These are phyloP conservation scores for Batrachochytrium dendrobatidis DNA, from an alignment of 371 early-diverging fungal genomes.

Conservation along the genomic window DNA sequence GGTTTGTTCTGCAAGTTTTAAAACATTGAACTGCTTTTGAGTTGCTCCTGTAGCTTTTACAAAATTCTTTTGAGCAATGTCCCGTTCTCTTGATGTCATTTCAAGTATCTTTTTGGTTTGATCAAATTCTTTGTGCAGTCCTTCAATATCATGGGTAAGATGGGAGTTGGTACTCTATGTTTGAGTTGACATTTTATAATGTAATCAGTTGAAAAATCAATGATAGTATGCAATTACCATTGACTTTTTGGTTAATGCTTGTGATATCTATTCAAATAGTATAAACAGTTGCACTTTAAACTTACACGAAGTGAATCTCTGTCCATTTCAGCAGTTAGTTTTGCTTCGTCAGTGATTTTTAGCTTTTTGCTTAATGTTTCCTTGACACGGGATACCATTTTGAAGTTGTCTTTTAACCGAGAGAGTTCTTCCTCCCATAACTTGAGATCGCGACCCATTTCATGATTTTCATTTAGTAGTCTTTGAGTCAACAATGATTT, in stretches of 20 bases:
- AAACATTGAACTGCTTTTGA: slow-evolving; percentile 23
- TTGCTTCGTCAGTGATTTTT: slow-evolving; percentile 37
- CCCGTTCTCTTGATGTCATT: slow-evolving; percentile 36
- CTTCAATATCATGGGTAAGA: slow-evolving; percentile 33
- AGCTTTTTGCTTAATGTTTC: slow-evolving; percentile 36
- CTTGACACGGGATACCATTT: slow-evolving; percentile 31
- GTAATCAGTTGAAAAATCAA: background rate
- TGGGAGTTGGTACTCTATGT: slow-evolving; percentile 25
- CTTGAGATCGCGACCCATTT: slow-evolving; percentile 29
- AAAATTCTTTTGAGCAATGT: slow-evolving; percentile 38
- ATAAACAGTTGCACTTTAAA: background rate
- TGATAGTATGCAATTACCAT: no score
- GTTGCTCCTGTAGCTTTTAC: slow-evolving; percentile 30
- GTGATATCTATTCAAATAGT: background rate
- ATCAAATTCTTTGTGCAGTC: slow-evolving; percentile 25
- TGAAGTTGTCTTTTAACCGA: slow-evolving; percentile 34
- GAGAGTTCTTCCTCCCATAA: slow-evolving; percentile 35
- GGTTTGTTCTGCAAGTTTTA: slow-evolving; percentile 33
- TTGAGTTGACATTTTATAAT: background rate
- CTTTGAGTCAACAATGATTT: slow-evolving; percentile 27
- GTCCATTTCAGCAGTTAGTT: slow-evolving; percentile 37
- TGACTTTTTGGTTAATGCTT: background rate
- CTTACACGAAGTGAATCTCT: slow-evolving; percentile 28
- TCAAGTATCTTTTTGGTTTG: slow-evolving; percentile 29
- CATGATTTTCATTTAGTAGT: slow-evolving; percentile 34